A percentile compares a stretch with the other conserved stretches of the same genome.
These are phyloP conservation scores for Ogataea allantospora DNA, from an alignment of 805 yeast species.

Conservation along the genomic window DNA sequence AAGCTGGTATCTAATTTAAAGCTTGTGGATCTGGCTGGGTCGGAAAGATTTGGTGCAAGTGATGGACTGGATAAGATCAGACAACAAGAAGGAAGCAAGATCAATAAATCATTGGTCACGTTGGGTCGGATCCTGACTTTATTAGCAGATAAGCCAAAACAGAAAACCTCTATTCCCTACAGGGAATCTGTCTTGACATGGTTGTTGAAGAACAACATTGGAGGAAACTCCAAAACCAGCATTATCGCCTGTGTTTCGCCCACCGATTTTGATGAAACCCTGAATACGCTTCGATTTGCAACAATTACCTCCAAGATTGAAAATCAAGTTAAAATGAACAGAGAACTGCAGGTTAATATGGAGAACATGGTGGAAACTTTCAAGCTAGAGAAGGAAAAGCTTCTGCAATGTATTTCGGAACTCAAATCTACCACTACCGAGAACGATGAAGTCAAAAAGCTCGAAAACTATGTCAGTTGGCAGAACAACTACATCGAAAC, in stretches of 20 bases:
- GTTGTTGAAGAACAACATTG: slow-evolving; percentile 68
- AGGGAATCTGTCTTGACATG: slow-evolving; percentile 77
- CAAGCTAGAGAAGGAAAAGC: slow-evolving; percentile 26
- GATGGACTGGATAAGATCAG: slow-evolving; percentile 50
- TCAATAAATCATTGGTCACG: slow-evolving; percentile 75
- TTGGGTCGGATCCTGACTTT: slow-evolving; percentile 65
- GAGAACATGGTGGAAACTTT: slow-evolving; percentile 29
- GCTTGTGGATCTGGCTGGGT: slow-evolving; percentile 78
- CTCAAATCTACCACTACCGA: slow-evolving; percentile 9
- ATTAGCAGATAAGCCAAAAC: slow-evolving; percentile 40
- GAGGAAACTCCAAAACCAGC: slow-evolving; percentile 82
- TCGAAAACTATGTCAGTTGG: slow-evolving; percentile 27
- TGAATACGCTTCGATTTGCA: slow-evolving; percentile 76
- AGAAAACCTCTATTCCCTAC: slow-evolving; percentile 51
- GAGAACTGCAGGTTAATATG: slow-evolving; percentile 40
- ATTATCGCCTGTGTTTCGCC: slow-evolving; percentile 88
- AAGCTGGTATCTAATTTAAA: slow-evolving; percentile 56
- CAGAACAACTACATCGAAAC: slow-evolving; percentile 27
- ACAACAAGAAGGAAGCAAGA: slow-evolving; percentile 71
- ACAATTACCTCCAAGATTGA: slow-evolving; percentile 69
- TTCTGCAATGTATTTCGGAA: slow-evolving; percentile 18
- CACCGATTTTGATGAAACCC: slow-evolving; percentile 70
- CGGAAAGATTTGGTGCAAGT: slow-evolving; percentile 65
- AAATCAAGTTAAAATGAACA: slow-evolving; percentile 55
- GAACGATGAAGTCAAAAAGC: slow-evolving; percentile 14